A percentile compares a stretch with the other conserved stretches of the same genome.
Evolutionary conservation across 768 basidiomycete species (phyloP).

Genomic region (Coprinopsis sp.): DNA sequence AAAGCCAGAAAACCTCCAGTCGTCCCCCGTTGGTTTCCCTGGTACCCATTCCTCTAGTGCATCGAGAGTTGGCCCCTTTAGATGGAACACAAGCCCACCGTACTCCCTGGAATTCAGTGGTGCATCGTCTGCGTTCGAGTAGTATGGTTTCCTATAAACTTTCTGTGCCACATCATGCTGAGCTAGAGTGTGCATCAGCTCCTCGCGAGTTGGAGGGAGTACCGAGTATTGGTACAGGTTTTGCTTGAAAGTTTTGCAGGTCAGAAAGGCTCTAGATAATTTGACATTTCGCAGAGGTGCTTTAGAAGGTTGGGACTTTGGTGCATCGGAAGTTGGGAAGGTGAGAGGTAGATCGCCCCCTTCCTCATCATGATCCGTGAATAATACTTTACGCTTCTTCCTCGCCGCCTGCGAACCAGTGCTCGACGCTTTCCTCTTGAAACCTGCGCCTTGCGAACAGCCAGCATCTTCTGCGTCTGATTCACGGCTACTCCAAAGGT

Average conservation of each 20-base stretch:
- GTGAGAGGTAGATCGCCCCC: too few relatives aligned
- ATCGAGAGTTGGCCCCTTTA: slow-evolving; percentile 59
- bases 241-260: slow-evolving; percentile 23
- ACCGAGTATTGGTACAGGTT: slow-evolving; percentile 44
- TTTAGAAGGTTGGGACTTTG: not conserved
- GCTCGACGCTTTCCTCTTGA: too few relatives aligned
- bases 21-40: slow-evolving; percentile 9
- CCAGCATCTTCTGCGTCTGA: too few relatives aligned
- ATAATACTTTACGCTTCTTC: too few relatives aligned
- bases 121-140: slow-evolving; percentile 66
- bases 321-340: slow-evolving; percentile 91
- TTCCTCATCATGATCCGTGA: too few relatives aligned
- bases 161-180: slow-evolving; percentile 47
- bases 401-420: too few relatives aligned
- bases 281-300: slow-evolving; percentile 17
- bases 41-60: slow-evolving; percentile 56
- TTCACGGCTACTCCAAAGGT: too few relatives aligned
- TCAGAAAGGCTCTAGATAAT: slow-evolving; percentile 25
- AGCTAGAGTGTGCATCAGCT: slow-evolving; percentile 42
- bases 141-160: slow-evolving; percentile 76
- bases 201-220: slow-evolving; percentile 47
- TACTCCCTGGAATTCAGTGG: slow-evolving; percentile 69
- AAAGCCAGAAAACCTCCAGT: slow-evolving; percentile 7
- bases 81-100: slow-evolving; percentile 68
- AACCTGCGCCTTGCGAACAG: too few relatives aligned